A percentile compares a stretch with the other conserved stretches of the same genome.
Evolutionary conservation across 306 rosid genomes (phyloP).

Genomic region (Quercus berberidifolia): DNA sequence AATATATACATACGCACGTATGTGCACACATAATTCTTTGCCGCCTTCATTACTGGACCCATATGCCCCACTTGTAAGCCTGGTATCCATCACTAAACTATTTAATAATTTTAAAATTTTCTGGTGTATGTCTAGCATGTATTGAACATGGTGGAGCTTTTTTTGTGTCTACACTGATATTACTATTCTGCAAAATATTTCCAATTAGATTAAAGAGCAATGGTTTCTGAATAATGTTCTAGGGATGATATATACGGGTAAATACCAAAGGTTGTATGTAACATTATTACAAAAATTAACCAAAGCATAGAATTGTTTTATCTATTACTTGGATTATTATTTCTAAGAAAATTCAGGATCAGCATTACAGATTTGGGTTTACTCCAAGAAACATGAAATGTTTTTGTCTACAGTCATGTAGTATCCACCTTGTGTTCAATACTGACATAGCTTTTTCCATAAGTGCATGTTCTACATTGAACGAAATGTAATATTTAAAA

Average conservation of each 20-base stretch:
- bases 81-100: neutral
- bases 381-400: neutral
- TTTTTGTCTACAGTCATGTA: neutral
- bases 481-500: neutral
- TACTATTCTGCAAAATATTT: neutral
- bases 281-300: neutral
- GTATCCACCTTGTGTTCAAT: neutral
- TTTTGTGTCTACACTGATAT: neutral
- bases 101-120: neutral
- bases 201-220: neutral
- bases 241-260: neutral
- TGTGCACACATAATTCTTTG: neutral
- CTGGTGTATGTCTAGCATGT: neutral
- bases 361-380: neutral
- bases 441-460: neutral
- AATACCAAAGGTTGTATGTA: neutral
- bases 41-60: neutral
- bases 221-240: neutral
- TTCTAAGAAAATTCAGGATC: neutral
- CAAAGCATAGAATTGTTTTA: neutral
- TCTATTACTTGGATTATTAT: neutral
- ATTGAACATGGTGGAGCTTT: neutral
- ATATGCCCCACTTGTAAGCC: neutral
- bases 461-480: neutral
- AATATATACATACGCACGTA: neutral